phyloP scores from a whole-genome alignment of 202 grass and related monocot species.

The Sporobolus alterniflorus region DNA sequence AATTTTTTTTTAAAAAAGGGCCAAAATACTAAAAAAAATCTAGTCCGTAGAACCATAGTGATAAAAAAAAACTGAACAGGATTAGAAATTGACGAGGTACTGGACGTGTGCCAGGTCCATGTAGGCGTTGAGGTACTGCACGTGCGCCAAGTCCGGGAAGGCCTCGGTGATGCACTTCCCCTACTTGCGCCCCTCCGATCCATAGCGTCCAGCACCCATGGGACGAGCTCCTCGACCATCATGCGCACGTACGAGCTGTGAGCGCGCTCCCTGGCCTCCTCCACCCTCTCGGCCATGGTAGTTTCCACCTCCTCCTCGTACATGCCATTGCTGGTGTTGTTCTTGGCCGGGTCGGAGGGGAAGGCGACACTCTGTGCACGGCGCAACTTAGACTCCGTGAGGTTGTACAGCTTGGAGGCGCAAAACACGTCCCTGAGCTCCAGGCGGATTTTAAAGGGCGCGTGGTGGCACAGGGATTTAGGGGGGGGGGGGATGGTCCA shows the following conservation, averaged over 20 bases:
- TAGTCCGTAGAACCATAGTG: too few species aligned
- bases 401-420: not conserved
- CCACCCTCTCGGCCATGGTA: not conserved
- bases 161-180: conserved; percentile 4
- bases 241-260: not conserved
- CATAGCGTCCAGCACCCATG: not conserved
- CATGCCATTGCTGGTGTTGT: conserved; percentile 31
- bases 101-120: conserved; percentile 21
- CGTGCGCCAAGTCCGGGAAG: conserved; percentile 13
- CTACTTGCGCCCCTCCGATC: not conserved
- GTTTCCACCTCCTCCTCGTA: conserved; percentile 13
- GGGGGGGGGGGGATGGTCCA: too few species aligned
- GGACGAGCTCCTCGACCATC: not conserved
- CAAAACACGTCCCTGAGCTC: conserved; percentile 12
- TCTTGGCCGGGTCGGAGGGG: conserved; percentile 26
- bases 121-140: conserved; percentile 24
- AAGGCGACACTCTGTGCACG: not conserved
- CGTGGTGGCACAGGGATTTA: too few species aligned
- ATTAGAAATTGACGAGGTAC: too few species aligned
- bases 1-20: too few species aligned
- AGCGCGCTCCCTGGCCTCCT: not conserved
- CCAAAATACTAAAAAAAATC: too few species aligned
- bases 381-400: conserved; percentile 15
- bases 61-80: too few species aligned
- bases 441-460: too few species aligned